A percentile compares a stretch with the other conserved stretches of the same genome.
Evolutionary conservation across 2,329 filamentous ascomycete species (phyloP).

Genomic region (Xylaria sp.): DNA sequence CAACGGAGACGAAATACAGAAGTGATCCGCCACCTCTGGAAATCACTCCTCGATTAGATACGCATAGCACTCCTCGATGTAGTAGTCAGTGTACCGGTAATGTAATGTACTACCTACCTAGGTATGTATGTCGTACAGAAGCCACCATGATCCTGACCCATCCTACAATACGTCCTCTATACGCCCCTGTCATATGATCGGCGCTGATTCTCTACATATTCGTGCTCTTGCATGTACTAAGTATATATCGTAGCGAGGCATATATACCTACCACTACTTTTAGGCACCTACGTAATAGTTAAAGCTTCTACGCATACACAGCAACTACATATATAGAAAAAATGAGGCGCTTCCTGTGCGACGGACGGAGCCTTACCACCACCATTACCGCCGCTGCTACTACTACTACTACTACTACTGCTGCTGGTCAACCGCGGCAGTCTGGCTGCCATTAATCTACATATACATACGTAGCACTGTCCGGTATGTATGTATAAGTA

Average conservation of each 20-base stretch:
- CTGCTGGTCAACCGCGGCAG: too few species aligned
- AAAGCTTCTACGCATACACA: background rate
- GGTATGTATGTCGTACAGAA: background rate
- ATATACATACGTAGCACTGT: too few species aligned
- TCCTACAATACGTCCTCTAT: background rate
- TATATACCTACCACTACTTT: too few species aligned
- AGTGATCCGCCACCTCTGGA: background rate
- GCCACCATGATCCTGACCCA: background rate
- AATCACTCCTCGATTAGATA: too few species aligned
- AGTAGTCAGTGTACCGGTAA: background rate
- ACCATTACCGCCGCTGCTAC: too few species aligned
- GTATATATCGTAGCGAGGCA: too few species aligned
- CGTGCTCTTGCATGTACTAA: slow-evolving; percentile 11
- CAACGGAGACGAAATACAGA: background rate
- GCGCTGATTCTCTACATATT: slow-evolving; percentile 16
- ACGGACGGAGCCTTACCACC: background rate
- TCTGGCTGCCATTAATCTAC: too few species aligned
- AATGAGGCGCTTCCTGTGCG: slow-evolving; percentile 9
- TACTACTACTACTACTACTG: too few species aligned
- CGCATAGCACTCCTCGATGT: background rate
- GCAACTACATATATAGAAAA: background rate
- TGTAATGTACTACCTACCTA: too few species aligned
- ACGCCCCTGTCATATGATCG: slow-evolving; percentile 33
- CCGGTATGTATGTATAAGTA: too few species aligned
- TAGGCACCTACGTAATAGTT: background rate